Evolutionary conservation across 495 filamentous ascomycete species (phyloP).

Genomic region (Annulohypoxylon bovei): DNA sequence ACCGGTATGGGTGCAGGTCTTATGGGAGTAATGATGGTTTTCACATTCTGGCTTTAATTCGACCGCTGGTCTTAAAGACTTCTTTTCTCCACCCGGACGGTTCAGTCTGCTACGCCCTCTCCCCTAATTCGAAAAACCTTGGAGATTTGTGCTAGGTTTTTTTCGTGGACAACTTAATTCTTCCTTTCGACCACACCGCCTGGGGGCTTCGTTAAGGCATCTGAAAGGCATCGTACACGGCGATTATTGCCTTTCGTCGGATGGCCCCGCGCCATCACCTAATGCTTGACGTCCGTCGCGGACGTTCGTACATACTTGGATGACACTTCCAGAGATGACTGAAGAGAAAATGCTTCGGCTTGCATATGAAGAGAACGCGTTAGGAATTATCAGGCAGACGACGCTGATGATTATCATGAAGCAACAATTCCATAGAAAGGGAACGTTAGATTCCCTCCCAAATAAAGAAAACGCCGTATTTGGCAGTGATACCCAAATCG

Average conservation of each 20-base stretch:
- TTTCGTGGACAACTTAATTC: conserved; percentile 19
- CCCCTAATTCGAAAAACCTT: conserved; percentile 3
- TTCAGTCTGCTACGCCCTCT: not conserved
- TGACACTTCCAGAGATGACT: conserved; percentile 22
- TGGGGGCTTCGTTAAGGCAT: conserved; percentile 14
- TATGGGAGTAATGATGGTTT: conserved; percentile 64
- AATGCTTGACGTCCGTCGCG: conserved; percentile 16
- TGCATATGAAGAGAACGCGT: conserved; percentile 25
- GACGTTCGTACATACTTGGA: conserved; percentile 29
- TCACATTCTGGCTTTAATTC: conserved; percentile 61
- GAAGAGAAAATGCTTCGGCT: conserved; percentile 17
- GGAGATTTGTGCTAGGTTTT: not conserved
- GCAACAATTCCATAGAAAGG: conserved; percentile 36
- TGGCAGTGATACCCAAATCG: conserved; percentile 33
- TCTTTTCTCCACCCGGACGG: conserved; percentile 2
- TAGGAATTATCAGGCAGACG: conserved; percentile 19
- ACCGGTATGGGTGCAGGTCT: conserved; percentile 63
- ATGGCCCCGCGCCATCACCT: conserved; percentile 24
- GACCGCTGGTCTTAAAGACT: not conserved
- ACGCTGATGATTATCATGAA: conserved; percentile 37
- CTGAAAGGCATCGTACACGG: conserved; percentile 35
- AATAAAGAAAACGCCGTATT: conserved; percentile 22
- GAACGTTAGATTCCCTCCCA: conserved; percentile 7
- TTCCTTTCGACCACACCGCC: conserved; percentile 6
- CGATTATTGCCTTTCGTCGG: conserved; percentile 27